Evolutionary conservation across 495 filamentous ascomycete species (phyloP).

Genomic region (Hapsidospora chrysogenum): DNA sequence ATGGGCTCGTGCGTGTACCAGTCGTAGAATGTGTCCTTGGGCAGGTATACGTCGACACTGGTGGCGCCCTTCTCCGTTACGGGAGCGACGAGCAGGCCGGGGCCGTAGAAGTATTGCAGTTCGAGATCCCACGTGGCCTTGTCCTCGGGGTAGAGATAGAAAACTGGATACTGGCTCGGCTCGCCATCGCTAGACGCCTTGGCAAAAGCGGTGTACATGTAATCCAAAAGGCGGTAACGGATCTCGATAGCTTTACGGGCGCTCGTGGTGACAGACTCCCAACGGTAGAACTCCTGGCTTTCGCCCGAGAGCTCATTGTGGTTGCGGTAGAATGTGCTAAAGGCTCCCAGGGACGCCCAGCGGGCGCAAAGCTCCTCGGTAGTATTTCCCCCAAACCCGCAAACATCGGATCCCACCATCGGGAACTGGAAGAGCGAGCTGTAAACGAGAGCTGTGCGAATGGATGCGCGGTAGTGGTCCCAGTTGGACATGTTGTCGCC

Average conservation of each 20-base stretch:
- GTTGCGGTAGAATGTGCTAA: slow-evolving; percentile 72
- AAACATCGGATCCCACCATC: slow-evolving; percentile 70
- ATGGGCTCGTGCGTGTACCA: slow-evolving; percentile 46
- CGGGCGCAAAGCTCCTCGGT: slow-evolving; percentile 68
- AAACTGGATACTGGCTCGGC: slow-evolving; percentile 53
- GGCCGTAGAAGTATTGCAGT: slow-evolving; percentile 60
- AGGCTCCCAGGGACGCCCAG: slow-evolving; percentile 70
- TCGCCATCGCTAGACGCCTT: slow-evolving; percentile 47
- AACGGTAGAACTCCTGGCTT: slow-evolving; percentile 69
- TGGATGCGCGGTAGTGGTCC: slow-evolving; percentile 53
- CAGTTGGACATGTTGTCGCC: slow-evolving; percentile 69
- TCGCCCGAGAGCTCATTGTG: slow-evolving; percentile 25
- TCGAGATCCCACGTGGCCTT: slow-evolving; percentile 40
- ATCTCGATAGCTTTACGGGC: slow-evolving; percentile 58
- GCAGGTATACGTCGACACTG: slow-evolving; percentile 54
- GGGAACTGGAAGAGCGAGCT: slow-evolving; percentile 69
- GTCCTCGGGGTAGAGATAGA: slow-evolving; percentile 56
- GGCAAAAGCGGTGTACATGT: slow-evolving; percentile 65
- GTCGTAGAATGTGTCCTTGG: slow-evolving; percentile 63
- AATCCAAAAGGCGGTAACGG: slow-evolving; percentile 62
- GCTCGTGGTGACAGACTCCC: slow-evolving; percentile 43
- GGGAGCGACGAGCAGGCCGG: slow-evolving; percentile 53
- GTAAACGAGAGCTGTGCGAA: slow-evolving; percentile 56
- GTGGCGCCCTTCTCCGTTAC: slow-evolving; percentile 48
- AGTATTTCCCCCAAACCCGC: slow-evolving; percentile 56